Conservation (phyloP, 2,329 filamentous ascomycete species). For the Neopestalotiopsis clavispora region DNA sequence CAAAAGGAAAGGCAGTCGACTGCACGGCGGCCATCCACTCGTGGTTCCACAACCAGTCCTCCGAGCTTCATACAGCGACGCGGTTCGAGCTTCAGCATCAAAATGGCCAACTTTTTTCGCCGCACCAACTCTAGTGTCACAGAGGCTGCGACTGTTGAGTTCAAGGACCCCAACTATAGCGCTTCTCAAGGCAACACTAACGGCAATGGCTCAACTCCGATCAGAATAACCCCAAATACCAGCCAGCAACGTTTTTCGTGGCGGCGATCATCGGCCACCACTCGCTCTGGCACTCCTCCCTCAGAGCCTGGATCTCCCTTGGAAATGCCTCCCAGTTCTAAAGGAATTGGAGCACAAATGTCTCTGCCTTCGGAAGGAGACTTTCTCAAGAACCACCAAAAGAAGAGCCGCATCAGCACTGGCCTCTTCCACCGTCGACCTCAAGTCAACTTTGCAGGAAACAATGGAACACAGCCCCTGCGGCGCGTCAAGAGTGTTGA, state of each 20-base stretch:
- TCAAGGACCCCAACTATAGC: conserved; percentile 31
- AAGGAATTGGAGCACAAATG: conserved; percentile 29
- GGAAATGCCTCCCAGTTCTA: conserved; percentile 28
- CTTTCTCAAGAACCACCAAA: conserved; percentile 45
- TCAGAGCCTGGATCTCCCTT: conserved; percentile 36
- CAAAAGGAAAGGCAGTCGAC: conserved; percentile 14
- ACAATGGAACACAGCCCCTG: conserved; percentile 29
- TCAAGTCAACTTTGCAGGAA: conserved; percentile 50
- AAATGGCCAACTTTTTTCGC: conserved; percentile 18
- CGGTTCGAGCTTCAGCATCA: conserved; percentile 10
- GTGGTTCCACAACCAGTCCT: conserved; percentile 8
- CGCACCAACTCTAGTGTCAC: conserved; percentile 32
- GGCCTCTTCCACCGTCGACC: conserved; percentile 51
- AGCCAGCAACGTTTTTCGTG: conserved; percentile 37
- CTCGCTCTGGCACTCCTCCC: conserved; percentile 37
- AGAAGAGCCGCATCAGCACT: conserved; percentile 57
- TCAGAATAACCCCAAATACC: conserved; percentile 25
- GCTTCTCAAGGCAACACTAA: conserved; percentile 26
- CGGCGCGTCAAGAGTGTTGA: conserved; percentile 35
- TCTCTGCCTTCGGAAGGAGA: conserved; percentile 47
- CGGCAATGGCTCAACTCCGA: conserved; percentile 27
- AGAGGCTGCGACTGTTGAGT: conserved; percentile 28
- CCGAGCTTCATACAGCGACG: neutral
- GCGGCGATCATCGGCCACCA: conserved; percentile 33
- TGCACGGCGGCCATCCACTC: conserved; percentile 1